phyloP scores from a whole-genome alignment of 176 grass and related monocot species.

The Cocos nucifera region DNA sequence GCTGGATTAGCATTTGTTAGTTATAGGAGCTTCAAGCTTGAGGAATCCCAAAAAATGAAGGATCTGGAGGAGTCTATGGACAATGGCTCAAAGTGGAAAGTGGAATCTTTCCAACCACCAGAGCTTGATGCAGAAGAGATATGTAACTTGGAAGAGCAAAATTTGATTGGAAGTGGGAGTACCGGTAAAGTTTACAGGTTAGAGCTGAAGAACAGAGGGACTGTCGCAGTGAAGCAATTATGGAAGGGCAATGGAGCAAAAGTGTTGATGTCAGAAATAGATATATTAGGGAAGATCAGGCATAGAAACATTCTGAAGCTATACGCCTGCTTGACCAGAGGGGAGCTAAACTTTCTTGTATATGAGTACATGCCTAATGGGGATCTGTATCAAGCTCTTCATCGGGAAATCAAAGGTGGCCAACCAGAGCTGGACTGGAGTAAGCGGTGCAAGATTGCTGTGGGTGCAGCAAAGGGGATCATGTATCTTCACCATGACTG shows the following conservation, averaged over 20 bases:
- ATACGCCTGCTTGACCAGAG: conserved; percentile 73
- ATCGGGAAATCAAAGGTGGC: conserved; percentile 28
- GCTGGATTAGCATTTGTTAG: conserved; percentile 48
- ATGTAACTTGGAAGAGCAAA: conserved; percentile 45
- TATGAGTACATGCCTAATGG: conserved; percentile 89
- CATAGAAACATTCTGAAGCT: conserved; percentile 88
- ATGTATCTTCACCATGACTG: conserved; percentile 95
- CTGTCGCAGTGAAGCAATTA: conserved; percentile 71
- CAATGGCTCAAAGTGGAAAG: conserved; percentile 42
- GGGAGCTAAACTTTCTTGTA: conserved; percentile 66
- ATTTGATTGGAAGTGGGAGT: conserved; percentile 59
- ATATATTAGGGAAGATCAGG: conserved; percentile 51
- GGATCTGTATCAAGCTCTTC: conserved; percentile 66
- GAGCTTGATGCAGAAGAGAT: conserved; percentile 73
- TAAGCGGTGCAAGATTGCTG: conserved; percentile 44
- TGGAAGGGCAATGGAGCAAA: conserved; percentile 46
- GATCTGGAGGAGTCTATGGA: conserved; percentile 35
- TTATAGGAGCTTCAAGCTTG: conserved; percentile 59
- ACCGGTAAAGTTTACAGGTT: conserved; percentile 70
- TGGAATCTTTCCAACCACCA: conserved; percentile 75
- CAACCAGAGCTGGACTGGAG: conserved; percentile 47
- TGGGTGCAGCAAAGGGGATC: conserved; percentile 63
- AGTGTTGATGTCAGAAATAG: conserved; percentile 71
- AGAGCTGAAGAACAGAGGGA: conserved; percentile 38
- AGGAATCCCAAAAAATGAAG: conserved; percentile 32